These are phyloP conservation scores for Acacia confusa DNA, from an alignment of 306 rosid genomes.

Conservation along the genomic window DNA sequence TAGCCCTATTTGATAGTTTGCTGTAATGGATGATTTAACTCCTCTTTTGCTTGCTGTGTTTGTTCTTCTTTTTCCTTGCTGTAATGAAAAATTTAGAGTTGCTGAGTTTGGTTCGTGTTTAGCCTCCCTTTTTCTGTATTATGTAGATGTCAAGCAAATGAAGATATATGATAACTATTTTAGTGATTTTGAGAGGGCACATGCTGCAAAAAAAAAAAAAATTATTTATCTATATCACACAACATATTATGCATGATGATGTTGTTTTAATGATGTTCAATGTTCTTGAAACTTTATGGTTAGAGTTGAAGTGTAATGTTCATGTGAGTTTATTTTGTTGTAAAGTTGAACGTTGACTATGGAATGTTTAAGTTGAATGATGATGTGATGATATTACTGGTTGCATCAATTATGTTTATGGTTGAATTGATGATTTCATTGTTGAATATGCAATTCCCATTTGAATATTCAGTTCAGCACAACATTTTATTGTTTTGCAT, in stretches of 20 bases:
- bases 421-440: neutral
- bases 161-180: neutral
- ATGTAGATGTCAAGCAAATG: neutral
- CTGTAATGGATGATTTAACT: neutral
- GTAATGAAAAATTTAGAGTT: neutral
- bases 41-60: neutral
- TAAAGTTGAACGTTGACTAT: neutral
- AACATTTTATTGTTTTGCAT: neutral
- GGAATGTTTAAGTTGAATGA: neutral
- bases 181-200: neutral
- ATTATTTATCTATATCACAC: neutral
- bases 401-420: neutral
- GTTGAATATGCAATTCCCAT: neutral
- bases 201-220: neutral
- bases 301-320: neutral
- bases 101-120: neutral
- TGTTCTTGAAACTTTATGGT: neutral
- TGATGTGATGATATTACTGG: neutral
- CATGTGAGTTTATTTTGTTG: neutral
- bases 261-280: neutral
- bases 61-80: neutral
- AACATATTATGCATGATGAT: neutral
- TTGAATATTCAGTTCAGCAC: neutral
- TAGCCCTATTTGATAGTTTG: neutral
- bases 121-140: neutral